phyloP scores from a whole-genome alignment of 768 basidiomycete genomes.

The Tulasnella sp. region DNA sequence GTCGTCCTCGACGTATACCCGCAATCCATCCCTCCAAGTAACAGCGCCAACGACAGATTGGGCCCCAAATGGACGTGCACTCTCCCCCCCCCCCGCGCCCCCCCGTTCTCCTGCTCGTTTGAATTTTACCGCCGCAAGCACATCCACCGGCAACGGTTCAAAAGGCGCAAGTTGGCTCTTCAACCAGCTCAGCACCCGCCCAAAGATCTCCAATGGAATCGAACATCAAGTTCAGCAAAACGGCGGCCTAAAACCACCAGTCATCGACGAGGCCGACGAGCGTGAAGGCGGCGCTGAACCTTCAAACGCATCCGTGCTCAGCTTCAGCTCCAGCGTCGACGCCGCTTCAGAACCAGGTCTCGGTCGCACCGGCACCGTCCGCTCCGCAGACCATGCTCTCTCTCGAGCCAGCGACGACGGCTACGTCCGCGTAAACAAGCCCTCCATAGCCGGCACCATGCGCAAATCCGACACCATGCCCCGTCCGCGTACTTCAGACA shows the following conservation, averaged over 20 bases:
- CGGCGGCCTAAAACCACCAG: slow-evolving; percentile 13
- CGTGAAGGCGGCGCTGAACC: background rate
- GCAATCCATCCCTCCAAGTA: slow-evolving; percentile 9
- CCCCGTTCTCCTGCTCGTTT: slow-evolving; percentile 6
- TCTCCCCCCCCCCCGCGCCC: slow-evolving; percentile 10
- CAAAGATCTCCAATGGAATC: slow-evolving; percentile 7
- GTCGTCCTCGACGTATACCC: slow-evolving; percentile 9
- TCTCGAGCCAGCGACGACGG: slow-evolving; percentile 11
- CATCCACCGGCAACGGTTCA: background rate
- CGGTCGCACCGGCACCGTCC: background rate
- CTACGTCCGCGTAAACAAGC: slow-evolving; percentile 6
- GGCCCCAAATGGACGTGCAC: slow-evolving; percentile 12
- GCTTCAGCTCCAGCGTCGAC: slow-evolving; percentile 19
- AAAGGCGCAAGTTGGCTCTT: slow-evolving; percentile 22
- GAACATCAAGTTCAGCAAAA: slow-evolving; percentile 1
- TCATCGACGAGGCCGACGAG: slow-evolving; percentile 19
- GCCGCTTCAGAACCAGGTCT: slow-evolving; percentile 2
- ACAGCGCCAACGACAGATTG: slow-evolving; percentile 10
- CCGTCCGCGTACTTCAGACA: slow-evolving; percentile 7
- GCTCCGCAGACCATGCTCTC: slow-evolving; percentile 6
- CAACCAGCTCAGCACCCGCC: slow-evolving; percentile 17
- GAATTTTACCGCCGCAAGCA: background rate
- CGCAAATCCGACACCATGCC: slow-evolving; percentile 23
- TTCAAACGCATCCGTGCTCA: slow-evolving; percentile 19
- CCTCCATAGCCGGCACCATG: background rate